These are phyloP conservation scores for Medicago lupulina DNA, from an alignment of 306 rosid species.

Conservation along the genomic window DNA sequence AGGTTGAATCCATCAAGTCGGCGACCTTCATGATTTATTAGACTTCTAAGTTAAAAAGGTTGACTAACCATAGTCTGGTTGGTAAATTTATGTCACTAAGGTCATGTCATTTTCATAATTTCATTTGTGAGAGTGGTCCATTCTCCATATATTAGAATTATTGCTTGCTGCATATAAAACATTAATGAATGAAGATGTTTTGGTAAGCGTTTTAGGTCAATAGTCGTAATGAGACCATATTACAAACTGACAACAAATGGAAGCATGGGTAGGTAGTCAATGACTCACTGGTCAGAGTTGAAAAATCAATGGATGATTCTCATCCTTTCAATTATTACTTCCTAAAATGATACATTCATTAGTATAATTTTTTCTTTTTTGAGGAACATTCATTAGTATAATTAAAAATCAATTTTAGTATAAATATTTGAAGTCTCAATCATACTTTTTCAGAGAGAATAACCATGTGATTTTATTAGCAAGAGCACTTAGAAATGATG, in stretches of 20 bases:
- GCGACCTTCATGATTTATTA: neutral
- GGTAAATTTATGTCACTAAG: neutral
- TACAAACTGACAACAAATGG: slow-evolving; percentile 20
- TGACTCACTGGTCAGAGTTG: neutral
- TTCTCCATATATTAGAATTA: neutral
- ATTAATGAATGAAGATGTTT: slow-evolving; percentile 1
- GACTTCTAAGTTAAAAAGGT: slow-evolving; percentile 4
- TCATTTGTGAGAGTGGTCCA: neutral
- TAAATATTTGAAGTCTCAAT: neutral
- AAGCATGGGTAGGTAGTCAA: neutral
- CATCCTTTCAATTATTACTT: slow-evolving; percentile 9
- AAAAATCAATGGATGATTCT: neutral
- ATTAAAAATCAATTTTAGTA: neutral
- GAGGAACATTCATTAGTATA: neutral
- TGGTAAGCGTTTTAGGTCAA: neutral
- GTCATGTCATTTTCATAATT: slow-evolving; percentile 1
- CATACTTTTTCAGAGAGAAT: neutral
- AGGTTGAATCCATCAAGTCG: neutral
- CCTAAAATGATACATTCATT: neutral
- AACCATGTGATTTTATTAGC: neutral
- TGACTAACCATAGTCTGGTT: neutral
- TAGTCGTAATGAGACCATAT: slow-evolving; percentile 29
- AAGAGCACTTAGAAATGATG: too few relatives aligned
- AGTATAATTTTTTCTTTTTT: too few relatives aligned
- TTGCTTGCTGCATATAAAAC: neutral